Conservation (phyloP, 2,329 filamentous ascomycete genomes). For the Cercospora sesami region DNA sequence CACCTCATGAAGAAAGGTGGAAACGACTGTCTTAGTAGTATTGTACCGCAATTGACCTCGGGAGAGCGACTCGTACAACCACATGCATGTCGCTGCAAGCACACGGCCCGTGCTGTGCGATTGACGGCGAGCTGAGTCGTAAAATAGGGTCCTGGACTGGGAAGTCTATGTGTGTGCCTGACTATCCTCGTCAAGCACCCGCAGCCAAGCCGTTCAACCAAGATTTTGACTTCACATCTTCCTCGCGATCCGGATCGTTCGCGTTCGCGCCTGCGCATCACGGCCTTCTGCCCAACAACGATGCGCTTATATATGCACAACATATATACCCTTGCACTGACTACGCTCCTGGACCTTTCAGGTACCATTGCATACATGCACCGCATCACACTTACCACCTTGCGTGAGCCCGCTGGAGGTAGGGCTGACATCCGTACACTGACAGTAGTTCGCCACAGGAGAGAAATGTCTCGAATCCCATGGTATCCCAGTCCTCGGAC, state of each 20-base stretch:
- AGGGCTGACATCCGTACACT: not conserved
- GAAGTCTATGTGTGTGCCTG: not conserved
- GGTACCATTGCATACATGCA: not conserved
- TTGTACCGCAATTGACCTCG: not conserved
- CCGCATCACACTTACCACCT: not conserved
- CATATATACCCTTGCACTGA: not conserved
- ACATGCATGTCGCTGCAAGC: conserved; percentile 13
- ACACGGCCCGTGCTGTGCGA: conserved; percentile 4
- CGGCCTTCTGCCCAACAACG: not conserved
- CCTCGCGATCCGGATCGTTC: not conserved
- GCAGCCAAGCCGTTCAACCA: not conserved
- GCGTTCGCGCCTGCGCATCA: not conserved
- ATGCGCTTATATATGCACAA: not conserved
- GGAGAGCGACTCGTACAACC: conserved; percentile 11
- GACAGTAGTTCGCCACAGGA: conserved; percentile 4
- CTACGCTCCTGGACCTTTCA: not conserved
- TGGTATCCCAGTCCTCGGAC: conserved; percentile 9
- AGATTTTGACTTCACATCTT: conserved; percentile 1
- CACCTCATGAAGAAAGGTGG: not conserved
- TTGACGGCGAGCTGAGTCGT: conserved; percentile 8
- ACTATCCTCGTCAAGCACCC: not conserved
- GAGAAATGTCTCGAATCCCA: conserved; percentile 6
- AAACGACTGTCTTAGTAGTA: not conserved
- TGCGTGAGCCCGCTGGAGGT: not conserved
- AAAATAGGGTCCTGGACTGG: not conserved